Evolutionary conservation across 2,329 filamentous ascomycete genomes (phyloP).

Genomic region (Fusarium veterinarium): DNA sequence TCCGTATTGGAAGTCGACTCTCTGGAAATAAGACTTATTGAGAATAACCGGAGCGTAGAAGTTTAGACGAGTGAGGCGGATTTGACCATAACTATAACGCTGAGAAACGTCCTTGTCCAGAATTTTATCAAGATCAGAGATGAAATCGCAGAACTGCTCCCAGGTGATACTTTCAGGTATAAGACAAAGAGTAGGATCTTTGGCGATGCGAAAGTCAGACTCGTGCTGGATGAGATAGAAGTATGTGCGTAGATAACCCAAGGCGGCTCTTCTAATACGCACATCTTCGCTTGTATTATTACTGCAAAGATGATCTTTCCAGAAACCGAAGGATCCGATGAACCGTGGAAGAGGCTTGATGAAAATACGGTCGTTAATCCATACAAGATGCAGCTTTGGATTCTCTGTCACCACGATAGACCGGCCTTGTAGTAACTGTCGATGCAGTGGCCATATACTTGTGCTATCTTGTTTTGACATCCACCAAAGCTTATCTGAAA

Average conservation of each 20-base stretch:
- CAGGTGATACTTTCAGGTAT: not conserved
- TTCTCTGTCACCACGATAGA: not conserved
- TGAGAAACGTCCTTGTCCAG: not conserved
- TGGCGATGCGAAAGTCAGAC: constrained; percentile 9
- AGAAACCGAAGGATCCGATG: not conserved
- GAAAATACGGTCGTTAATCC: not conserved
- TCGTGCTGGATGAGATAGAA: not conserved
- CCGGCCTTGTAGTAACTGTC: not conserved
- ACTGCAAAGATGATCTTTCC: not conserved
- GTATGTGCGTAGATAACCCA: not conserved
- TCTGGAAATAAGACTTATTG: not conserved
- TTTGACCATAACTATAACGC: not conserved
- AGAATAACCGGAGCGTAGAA: not conserved
- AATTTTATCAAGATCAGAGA: not conserved
- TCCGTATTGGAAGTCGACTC: not conserved
- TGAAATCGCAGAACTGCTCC: not conserved
- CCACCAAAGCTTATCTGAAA: constrained; percentile 7
- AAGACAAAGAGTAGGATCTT: not conserved
- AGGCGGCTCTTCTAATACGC: not conserved
- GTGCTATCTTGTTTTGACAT: constrained; percentile 6
- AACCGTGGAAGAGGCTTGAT: not conserved
- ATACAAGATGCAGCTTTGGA: constrained; percentile 2
- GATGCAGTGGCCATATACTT: not conserved
- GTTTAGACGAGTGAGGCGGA: not conserved
- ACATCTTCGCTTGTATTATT: not conserved